phyloP scores from a whole-genome alignment of 2,329 filamentous ascomycete genomes.

The Akanthomyces dipterigenus region DNA sequence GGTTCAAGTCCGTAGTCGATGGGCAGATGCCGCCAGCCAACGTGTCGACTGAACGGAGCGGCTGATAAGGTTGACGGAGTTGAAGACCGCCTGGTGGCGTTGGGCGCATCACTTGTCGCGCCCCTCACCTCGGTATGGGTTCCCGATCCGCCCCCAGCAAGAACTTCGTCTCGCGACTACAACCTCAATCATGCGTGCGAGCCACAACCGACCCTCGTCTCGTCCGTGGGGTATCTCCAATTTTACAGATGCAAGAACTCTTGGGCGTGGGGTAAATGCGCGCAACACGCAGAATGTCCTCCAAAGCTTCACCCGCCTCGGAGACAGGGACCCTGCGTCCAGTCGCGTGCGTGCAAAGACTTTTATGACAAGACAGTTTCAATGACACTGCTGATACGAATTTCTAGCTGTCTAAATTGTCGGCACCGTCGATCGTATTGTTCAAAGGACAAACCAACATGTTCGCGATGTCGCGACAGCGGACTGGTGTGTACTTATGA shows the following conservation, averaged over 20 bases:
- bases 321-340: slow-evolving; percentile 16
- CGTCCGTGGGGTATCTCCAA: slow-evolving; percentile 2
- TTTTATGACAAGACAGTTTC: background rate
- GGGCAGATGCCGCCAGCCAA: background rate
- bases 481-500: slow-evolving; percentile 28
- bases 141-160: background rate
- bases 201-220: background rate
- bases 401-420: slow-evolving; percentile 27
- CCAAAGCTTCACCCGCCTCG: background rate
- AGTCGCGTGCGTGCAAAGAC: slow-evolving; percentile 20
- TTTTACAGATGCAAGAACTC: background rate
- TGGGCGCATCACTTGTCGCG: background rate
- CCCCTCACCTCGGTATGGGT: background rate
- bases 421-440: slow-evolving; percentile 29
- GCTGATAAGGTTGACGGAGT: background rate
- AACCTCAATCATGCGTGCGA: background rate
- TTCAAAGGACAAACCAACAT: slow-evolving; percentile 30
- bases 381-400: background rate
- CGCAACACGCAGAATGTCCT: background rate
- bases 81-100: background rate
- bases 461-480: slow-evolving; percentile 26
- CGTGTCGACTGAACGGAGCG: background rate
- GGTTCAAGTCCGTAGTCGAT: slow-evolving; percentile 6
- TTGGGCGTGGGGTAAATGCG: background rate
- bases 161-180: background rate